phyloP scores from a whole-genome alignment of 768 basidiomycete genomes.

The Mycena floridula region DNA sequence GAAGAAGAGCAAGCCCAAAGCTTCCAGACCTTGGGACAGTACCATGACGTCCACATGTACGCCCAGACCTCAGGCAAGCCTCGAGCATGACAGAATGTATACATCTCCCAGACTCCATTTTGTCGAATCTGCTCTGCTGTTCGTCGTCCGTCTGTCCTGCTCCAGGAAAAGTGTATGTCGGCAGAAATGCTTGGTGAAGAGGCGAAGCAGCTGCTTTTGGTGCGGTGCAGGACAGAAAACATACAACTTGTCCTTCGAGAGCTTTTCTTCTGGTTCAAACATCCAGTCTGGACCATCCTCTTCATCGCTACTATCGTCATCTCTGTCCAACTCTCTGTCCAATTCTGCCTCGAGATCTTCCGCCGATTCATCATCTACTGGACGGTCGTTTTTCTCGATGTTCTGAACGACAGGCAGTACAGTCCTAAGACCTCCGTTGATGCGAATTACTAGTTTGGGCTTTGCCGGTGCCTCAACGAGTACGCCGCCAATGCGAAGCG shows the following conservation, averaged over 20 bases:
- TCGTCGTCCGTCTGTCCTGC: slow-evolving; percentile 11
- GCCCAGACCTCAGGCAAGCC: slow-evolving; percentile 16
- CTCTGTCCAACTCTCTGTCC: not conserved
- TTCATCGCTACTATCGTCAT: not conserved
- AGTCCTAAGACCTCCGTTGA: not conserved
- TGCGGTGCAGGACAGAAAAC: slow-evolving; percentile 21
- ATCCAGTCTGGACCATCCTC: slow-evolving; percentile 19
- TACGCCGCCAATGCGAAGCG: too few species aligned
- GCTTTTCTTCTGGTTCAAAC: slow-evolving; percentile 19
- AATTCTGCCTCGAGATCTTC: not conserved
- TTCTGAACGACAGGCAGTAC: not conserved
- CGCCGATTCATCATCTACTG: not conserved
- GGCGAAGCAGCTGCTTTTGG: slow-evolving; percentile 5
- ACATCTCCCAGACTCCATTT: slow-evolving; percentile 19
- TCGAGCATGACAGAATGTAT: slow-evolving; percentile 10
- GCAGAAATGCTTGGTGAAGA: not conserved
- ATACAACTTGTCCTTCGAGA: slow-evolving; percentile 6
- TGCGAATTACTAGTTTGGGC: not conserved
- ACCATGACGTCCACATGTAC: slow-evolving; percentile 20
- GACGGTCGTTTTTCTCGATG: not conserved
- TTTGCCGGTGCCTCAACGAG: not conserved
- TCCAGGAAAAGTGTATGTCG: too few species aligned
- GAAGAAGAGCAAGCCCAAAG: slow-evolving; percentile 26
- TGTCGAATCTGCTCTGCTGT: slow-evolving; percentile 8
- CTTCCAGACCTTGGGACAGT: slow-evolving; percentile 18